Evolutionary conservation across 2,329 filamentous ascomycete genomes (phyloP).

Genomic region (Exophiala sp.): DNA sequence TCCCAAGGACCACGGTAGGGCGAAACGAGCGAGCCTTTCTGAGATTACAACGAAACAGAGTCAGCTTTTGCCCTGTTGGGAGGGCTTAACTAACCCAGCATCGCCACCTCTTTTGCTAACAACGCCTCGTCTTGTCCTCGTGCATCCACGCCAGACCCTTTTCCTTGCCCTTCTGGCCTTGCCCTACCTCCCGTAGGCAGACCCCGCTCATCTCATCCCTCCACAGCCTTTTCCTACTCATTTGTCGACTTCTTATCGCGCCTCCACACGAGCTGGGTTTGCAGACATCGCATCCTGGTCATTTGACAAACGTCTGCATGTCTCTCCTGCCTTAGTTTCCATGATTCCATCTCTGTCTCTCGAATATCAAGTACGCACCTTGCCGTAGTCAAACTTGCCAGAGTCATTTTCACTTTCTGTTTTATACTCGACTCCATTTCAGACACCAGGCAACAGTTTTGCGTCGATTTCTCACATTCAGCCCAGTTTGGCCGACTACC

Average conservation of each 20-base stretch:
- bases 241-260: conserved; percentile 9
- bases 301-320: conserved; percentile 4
- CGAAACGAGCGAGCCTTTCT: neutral
- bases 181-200: conserved; percentile 3
- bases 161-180: conserved; percentile 3
- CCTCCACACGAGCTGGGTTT: conserved; percentile 11
- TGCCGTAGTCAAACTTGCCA: conserved; percentile 16
- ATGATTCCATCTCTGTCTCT: conserved; percentile 3
- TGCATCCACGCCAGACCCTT: conserved; percentile 8
- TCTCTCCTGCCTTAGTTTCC: neutral
- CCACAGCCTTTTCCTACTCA: conserved; percentile 7
- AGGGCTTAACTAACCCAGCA: conserved; percentile 12
- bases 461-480: conserved; percentile 1
- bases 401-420: conserved; percentile 13
- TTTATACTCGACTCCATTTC: conserved; percentile 13
- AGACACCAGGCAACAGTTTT: conserved; percentile 1
- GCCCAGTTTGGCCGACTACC: neutral
- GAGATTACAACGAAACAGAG: neutral
- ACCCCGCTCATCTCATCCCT: conserved; percentile 2
- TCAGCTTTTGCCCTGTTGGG: neutral
- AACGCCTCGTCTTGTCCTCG: conserved; percentile 11
- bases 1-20: conserved; percentile 1
- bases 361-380: conserved; percentile 20
- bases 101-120: conserved; percentile 12
- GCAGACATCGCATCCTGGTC: conserved; percentile 6